These are phyloP conservation scores for Cicer bijugum DNA, from an alignment of 306 rosid genomes.

Conservation along the genomic window DNA sequence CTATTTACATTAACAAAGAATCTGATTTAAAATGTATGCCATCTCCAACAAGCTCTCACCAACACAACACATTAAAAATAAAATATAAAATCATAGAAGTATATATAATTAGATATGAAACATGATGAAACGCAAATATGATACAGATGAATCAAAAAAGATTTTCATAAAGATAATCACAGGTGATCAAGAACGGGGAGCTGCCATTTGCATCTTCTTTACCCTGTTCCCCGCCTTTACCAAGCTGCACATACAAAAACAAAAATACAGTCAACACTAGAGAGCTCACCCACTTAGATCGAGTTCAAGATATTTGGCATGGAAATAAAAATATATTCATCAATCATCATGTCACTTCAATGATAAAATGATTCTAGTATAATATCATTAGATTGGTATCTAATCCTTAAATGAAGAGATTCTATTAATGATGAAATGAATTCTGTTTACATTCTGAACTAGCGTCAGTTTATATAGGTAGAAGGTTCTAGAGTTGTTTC, in stretches of 20 bases:
- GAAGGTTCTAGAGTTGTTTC: too few species aligned
- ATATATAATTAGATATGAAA: neutral
- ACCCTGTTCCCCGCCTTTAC: slow-evolving; percentile 72
- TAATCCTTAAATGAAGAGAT: neutral
- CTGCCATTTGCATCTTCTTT: slow-evolving; percentile 87
- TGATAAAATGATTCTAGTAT: neutral
- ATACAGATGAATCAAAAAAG: neutral
- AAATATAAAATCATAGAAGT: neutral
- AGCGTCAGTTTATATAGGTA: too few species aligned
- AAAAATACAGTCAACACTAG: slow-evolving; percentile 26
- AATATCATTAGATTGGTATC: neutral
- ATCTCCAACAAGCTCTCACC: neutral
- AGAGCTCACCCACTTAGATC: neutral
- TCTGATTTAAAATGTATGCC: neutral
- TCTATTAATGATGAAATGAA: too few species aligned
- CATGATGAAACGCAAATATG: slow-evolving; percentile 3
- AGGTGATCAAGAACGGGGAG: slow-evolving; percentile 75
- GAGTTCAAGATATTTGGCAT: neutral
- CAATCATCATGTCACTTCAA: neutral
- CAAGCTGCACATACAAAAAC: slow-evolving; percentile 58
- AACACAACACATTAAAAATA: neutral
- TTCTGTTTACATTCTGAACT: too few species aligned
- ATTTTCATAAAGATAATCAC: slow-evolving; percentile 1
- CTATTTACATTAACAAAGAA: slow-evolving; percentile 25
- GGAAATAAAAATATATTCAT: too few species aligned